Evolutionary conservation across 2,329 filamentous ascomycete species (phyloP).

Genomic region (Magnaporthales sp.): DNA sequence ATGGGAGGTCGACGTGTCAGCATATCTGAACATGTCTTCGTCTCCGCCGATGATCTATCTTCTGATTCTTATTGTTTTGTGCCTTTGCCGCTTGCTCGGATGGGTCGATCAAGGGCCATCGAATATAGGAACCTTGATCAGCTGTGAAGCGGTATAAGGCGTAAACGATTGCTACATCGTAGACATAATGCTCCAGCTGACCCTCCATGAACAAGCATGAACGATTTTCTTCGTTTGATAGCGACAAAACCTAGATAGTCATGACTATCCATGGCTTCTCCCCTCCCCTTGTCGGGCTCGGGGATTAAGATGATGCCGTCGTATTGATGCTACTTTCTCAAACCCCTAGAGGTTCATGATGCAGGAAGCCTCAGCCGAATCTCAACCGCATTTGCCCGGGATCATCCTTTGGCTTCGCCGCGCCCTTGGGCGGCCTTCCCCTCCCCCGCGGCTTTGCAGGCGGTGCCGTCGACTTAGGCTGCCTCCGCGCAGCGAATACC

Average conservation of each 20-base stretch:
- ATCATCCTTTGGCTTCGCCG: not conserved
- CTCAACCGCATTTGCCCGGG: not conserved
- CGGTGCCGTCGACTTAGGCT: conserved; percentile 26
- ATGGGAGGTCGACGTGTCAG: not conserved
- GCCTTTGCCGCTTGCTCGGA: not conserved
- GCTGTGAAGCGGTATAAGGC: not conserved
- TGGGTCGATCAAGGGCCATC: not conserved
- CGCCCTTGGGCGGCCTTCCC: not conserved
- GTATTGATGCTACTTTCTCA: not conserved
- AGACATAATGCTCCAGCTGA: not conserved
- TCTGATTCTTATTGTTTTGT: not conserved
- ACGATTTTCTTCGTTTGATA: not conserved
- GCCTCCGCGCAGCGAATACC: conserved; percentile 27
- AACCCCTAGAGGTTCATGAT: not conserved
- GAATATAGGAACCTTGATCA: not conserved
- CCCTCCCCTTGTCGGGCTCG: not conserved
- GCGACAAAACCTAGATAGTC: not conserved
- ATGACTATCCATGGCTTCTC: not conserved
- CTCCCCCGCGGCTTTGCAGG: not conserved
- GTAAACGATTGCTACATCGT: not conserved
- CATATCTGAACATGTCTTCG: no score
- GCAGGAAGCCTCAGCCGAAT: not conserved
- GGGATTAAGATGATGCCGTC: not conserved
- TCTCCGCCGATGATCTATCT: no score
- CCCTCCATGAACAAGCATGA: not conserved